Conservation (phyloP, 2,329 filamentous ascomycete genomes). For the Cordyceps pruinosa region DNA sequence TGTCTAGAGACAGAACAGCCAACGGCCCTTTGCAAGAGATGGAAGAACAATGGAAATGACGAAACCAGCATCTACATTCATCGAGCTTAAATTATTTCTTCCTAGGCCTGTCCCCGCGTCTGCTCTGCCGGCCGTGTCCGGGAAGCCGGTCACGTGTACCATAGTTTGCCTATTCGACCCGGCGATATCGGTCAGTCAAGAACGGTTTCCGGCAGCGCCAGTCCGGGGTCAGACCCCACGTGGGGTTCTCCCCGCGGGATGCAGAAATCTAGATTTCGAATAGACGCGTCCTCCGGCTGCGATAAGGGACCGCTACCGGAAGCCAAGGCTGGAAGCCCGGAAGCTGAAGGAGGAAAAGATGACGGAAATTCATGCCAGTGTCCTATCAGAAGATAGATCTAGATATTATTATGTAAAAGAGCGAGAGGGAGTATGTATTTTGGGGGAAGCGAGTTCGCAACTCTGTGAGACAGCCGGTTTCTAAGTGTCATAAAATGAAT, state of each 20-base stretch:
- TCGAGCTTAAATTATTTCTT: background rate
- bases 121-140: background rate
- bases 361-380: too few species aligned
- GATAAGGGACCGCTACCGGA: background rate
- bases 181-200: slow-evolving; percentile 7
- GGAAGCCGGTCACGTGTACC: slow-evolving; percentile 11
- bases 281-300: background rate
- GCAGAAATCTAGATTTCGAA: background rate
- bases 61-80: background rate
- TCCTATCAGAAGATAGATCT: background rate
- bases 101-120: background rate
- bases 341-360: background rate
- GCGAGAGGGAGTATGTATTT: background rate
- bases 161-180: background rate
- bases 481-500: background rate
- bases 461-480: background rate
- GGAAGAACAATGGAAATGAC: background rate
- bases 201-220: background rate
- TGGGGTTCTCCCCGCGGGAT: background rate
- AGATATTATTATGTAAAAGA: background rate
- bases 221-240: background rate
- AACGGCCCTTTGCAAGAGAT: background rate
- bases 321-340: background rate
- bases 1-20: background rate
- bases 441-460: background rate